These are phyloP conservation scores for Anisogramma anomala DNA, from an alignment of 2,329 filamentous ascomycete species.

Conservation along the genomic window DNA sequence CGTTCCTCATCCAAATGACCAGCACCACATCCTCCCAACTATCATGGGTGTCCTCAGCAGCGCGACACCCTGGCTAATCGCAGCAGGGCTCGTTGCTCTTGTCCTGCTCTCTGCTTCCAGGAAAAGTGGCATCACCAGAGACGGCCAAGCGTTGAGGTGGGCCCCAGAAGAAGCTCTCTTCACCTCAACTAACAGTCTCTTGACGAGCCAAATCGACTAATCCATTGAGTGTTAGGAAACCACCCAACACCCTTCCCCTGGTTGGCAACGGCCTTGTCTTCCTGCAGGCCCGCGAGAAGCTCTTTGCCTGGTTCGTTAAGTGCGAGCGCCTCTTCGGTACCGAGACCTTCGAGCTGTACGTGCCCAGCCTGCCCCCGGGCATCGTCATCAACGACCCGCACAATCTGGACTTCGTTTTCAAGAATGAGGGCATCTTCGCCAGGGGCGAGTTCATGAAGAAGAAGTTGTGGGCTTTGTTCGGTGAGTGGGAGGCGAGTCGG, in stretches of 20 bases:
- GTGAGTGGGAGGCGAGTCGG: conserved; percentile 19
- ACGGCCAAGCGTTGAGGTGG: conserved; percentile 15
- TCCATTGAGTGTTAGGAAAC: conserved; percentile 25
- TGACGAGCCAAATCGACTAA: conserved; percentile 3
- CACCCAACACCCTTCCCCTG: conserved; percentile 41
- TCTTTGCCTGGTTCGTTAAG: conserved; percentile 51
- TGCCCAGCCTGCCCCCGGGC: conserved; percentile 50
- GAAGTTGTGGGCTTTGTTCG: conserved; percentile 52
- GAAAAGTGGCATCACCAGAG: conserved; percentile 13
- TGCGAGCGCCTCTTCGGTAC: conserved; percentile 45
- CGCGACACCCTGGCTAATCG: conserved; percentile 5
- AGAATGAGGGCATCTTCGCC: conserved; percentile 46
- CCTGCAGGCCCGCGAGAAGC: conserved; percentile 44
- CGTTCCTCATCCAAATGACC: neutral
- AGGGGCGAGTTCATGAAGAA: conserved; percentile 52
- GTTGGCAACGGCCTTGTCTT: conserved; percentile 52
- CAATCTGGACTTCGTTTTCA: conserved; percentile 52
- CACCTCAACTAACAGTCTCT: too few relatives aligned
- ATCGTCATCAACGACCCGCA: conserved; percentile 51
- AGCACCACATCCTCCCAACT: neutral
- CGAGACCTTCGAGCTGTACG: conserved; percentile 51
- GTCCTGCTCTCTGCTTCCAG: conserved; percentile 10
- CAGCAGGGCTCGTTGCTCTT: conserved; percentile 2
- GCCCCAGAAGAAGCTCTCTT: too few relatives aligned
- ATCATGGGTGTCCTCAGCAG: conserved; percentile 8